phyloP scores from a whole-genome alignment of 1,284 basidiomycete species.

The Sanghuangporus weigelae region DNA sequence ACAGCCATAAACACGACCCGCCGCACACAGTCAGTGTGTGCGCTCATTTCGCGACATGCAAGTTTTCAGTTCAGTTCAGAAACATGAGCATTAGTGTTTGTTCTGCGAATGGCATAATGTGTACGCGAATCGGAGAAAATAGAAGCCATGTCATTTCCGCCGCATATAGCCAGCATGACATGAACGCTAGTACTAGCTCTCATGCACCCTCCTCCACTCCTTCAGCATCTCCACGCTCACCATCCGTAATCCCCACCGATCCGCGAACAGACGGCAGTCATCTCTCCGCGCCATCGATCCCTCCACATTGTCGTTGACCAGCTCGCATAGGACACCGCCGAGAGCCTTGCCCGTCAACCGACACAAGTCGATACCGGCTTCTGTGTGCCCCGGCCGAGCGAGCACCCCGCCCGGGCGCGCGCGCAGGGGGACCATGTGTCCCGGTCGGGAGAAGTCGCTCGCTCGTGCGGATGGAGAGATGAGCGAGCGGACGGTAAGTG shows the following conservation, averaged over 20 bases:
- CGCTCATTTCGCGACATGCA: too few species aligned
- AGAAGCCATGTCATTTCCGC: not conserved
- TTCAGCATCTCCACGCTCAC: slow-evolving; percentile 86
- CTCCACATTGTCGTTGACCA: slow-evolving; percentile 88
- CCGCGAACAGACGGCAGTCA: slow-evolving; percentile 91
- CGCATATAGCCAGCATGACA: not conserved
- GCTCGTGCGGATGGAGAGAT: slow-evolving; percentile 54
- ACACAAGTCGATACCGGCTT: slow-evolving; percentile 88
- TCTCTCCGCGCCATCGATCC: slow-evolving; percentile 97
- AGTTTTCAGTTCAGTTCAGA: too few species aligned
- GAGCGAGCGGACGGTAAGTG: slow-evolving; percentile 80
- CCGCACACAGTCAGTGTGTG: too few species aligned
- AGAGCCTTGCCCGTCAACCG: slow-evolving; percentile 68
- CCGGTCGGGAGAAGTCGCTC: slow-evolving; percentile 87
- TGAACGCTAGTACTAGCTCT: not conserved
- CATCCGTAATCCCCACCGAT: slow-evolving; percentile 87
- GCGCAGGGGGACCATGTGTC: slow-evolving; percentile 92
- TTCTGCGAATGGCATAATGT: not conserved
- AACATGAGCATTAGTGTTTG: too few species aligned
- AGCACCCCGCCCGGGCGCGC: slow-evolving; percentile 84
- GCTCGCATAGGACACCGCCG: slow-evolving; percentile 89
- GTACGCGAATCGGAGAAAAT: not conserved
- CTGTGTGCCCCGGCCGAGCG: slow-evolving; percentile 88
- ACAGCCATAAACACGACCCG: too few species aligned
- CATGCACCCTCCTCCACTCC: slow-evolving; percentile 31